phyloP scores from a whole-genome alignment of 306 rosid species.

The Erythrophleum fordii region DNA sequence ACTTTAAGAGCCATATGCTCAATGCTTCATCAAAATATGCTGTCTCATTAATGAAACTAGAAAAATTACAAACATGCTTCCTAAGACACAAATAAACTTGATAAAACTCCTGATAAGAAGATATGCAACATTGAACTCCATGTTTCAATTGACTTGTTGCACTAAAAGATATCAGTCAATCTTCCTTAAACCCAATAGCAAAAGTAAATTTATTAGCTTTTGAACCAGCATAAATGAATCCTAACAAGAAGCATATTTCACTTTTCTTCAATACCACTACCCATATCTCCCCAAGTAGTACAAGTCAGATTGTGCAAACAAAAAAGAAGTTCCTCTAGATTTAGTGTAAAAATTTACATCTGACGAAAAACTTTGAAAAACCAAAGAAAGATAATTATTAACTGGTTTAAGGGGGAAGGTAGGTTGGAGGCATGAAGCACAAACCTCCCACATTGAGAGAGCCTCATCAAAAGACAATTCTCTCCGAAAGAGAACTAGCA shows the following conservation, averaged over 20 bases:
- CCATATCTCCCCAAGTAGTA: slow-evolving; percentile 17
- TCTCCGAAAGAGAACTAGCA: slow-evolving; percentile 90
- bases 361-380: slow-evolving; percentile 9
- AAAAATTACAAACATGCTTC: slow-evolving; percentile 7
- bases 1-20: slow-evolving; percentile 10
- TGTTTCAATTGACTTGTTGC: slow-evolving; percentile 1
- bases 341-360: slow-evolving; percentile 3
- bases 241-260: slow-evolving; percentile 27
- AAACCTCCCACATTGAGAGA: slow-evolving; percentile 96
- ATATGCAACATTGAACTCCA: neutral
- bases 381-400: neutral
- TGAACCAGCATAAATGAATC: slow-evolving; percentile 15
- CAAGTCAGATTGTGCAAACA: neutral
- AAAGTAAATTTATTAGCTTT: slow-evolving; percentile 7
- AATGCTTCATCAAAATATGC: slow-evolving; percentile 4
- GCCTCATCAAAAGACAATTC: slow-evolving; percentile 85
- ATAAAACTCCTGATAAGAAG: slow-evolving; percentile 31
- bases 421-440: slow-evolving; percentile 31
- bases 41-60: neutral
- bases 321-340: slow-evolving; percentile 19
- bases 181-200: slow-evolving; percentile 21
- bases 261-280: neutral
- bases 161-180: slow-evolving; percentile 3
- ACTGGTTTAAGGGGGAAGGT: neutral
- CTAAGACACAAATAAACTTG: slow-evolving; percentile 28